Conservation (phyloP, 345 rosid species). For the Hypericum perforatum region DNA sequence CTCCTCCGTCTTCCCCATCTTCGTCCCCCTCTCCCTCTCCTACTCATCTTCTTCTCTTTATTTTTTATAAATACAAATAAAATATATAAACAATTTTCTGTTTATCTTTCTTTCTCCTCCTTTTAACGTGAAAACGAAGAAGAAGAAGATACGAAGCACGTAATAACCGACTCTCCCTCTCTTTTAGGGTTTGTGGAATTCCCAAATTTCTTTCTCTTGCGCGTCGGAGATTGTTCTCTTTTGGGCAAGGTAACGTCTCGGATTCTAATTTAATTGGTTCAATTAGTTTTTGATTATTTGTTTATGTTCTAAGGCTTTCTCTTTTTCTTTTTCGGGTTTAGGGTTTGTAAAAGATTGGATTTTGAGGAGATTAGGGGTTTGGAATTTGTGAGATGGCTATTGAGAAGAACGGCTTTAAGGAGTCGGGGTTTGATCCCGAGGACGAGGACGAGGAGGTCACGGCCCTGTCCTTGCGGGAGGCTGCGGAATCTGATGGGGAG, state of each 20-base stretch:
- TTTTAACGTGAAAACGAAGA: background rate
- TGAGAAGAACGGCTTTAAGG: slow-evolving; percentile 84
- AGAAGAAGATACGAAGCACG: background rate
- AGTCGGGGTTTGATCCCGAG: slow-evolving; percentile 69
- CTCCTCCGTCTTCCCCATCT: slow-evolving; percentile 67
- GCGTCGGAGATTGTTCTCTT: background rate
- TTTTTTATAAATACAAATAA: no score
- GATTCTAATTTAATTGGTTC: slow-evolving; percentile 1
- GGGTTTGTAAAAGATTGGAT: slow-evolving; percentile 8
- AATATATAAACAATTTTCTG: background rate
- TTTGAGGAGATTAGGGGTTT: slow-evolving; percentile 3
- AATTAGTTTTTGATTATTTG: background rate
- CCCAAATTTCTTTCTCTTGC: background rate
- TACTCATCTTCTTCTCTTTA: slow-evolving; percentile 18
- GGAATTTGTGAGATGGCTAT: slow-evolving; percentile 62
- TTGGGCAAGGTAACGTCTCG: slow-evolving; percentile 10
- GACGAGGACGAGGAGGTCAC: slow-evolving; percentile 60
- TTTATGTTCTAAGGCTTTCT: slow-evolving; percentile 2
- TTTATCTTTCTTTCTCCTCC: background rate
- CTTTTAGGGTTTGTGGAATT: slow-evolving; percentile 2
- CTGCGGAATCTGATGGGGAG: slow-evolving; percentile 46
- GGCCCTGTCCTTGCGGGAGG: slow-evolving; percentile 22
- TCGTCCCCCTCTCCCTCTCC: slow-evolving; percentile 12
- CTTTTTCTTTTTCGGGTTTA: slow-evolving; percentile 11
- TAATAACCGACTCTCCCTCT: slow-evolving; percentile 4